Evolutionary conservation across 352 stramenopile species (phyloP), one percentile per base, ranked within the genome.

Genomic region (Phytophthora parvispora): DNA sequence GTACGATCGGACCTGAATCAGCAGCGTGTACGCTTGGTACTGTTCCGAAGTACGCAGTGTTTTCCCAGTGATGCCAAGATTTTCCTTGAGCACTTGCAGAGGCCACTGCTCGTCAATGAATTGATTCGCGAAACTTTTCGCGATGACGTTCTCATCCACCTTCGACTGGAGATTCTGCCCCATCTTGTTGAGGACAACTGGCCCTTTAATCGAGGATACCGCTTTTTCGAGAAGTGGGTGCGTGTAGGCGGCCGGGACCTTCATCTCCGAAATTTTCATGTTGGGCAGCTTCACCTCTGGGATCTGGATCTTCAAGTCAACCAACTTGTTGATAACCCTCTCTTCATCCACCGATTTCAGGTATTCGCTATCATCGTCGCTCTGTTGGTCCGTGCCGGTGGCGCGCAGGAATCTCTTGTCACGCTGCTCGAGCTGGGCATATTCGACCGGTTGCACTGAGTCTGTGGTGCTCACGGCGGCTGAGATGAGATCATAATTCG

Each of bases 101-200:
- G 54, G 32, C 42, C 43, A 51, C 18, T 42, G 34, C 12, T 61
- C 54, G 25, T 38, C 29, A 3, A 45, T 55, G 42, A 54, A 63
- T 32, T 54, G 42, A 1, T 25, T 27, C 15, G 43, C 48, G 32
- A 34, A 27, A 20, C 31, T 54, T 34, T 54, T 34, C 24, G 56
- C 56, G 22, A 63, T 22, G 16, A 13, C 3, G 38, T 63, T 55
- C 13, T 53, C 7, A 24, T 31, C 43, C 43, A 63, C 5, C 28
- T 62, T 52, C 12, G 27, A 22, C 55, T 42, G 27, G 18, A 62
- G 55, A 9, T 53, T 51, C 12, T 45, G 25, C 22, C 50, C 55
- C 18, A 62, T 28, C 13, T 22, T 53, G 25, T 40, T 53, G 27
- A 32, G 18, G n/a, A 53, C 16, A 45, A n/a, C 42, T 29, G 13